These are phyloP conservation scores for Cadophora sp. DNA, from an alignment of 2,329 filamentous ascomycete species.

Conservation along the genomic window DNA sequence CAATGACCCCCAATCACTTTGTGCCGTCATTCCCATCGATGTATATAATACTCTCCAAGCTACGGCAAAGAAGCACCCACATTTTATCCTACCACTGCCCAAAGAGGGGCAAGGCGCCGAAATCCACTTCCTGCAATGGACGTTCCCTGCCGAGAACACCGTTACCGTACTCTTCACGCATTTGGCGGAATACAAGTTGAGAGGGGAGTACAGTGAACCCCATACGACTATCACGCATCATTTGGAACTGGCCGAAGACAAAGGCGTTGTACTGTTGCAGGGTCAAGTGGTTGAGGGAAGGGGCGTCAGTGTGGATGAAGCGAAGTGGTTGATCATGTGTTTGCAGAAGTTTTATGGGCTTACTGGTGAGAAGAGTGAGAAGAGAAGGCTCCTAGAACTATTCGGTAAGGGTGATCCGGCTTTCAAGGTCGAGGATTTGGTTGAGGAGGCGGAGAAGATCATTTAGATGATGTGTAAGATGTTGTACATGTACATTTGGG, in stretches of 20 bases:
- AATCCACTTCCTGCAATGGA: conserved; percentile 97
- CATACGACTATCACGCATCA: conserved; percentile 96
- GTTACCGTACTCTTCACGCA: conserved; percentile 91
- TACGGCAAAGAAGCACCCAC: conserved; percentile 76
- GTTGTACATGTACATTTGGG: background rate
- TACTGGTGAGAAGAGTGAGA: conserved; percentile 58
- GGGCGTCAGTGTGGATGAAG: conserved; percentile 80
- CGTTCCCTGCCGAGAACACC: conserved; percentile 75
- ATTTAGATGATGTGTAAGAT: conserved; percentile 40
- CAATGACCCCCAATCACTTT: conserved; percentile 74
- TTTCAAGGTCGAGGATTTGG: conserved; percentile 83
- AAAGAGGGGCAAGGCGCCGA: conserved; percentile 75
- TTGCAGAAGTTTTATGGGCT: conserved; percentile 92
- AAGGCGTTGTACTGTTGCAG: conserved; percentile 85
- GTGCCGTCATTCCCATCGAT: conserved; percentile 76
- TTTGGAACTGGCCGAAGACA: conserved; percentile 75
- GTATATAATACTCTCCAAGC: conserved; percentile 77
- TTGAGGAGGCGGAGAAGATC: conserved; percentile 89
- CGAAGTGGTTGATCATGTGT: conserved; percentile 90
- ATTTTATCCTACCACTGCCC: conserved; percentile 90
- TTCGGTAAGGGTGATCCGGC: conserved; percentile 79
- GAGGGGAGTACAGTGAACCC: conserved; percentile 87
- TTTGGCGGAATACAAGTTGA: conserved; percentile 88
- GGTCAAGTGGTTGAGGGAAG: conserved; percentile 78
- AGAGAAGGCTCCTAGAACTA: conserved; percentile 77